These are phyloP conservation scores for Kodamaea fungicola DNA, from an alignment of 1,139 yeast species.

Conservation along the genomic window DNA sequence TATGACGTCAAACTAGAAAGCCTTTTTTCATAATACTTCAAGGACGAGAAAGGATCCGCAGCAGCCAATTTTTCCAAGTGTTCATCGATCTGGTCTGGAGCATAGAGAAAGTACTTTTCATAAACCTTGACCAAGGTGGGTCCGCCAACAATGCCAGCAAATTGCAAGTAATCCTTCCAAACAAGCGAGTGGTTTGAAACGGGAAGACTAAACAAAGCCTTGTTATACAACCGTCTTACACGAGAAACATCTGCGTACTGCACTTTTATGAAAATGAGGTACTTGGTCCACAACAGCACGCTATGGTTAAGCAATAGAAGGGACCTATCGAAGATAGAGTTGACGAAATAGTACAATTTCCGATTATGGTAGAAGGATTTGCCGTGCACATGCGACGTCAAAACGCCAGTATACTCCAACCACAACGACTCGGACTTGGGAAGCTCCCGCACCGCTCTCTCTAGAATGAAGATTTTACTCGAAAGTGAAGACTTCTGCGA, in stretches of 20 bases:
- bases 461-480: slow-evolving; percentile 43
- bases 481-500: slow-evolving; percentile 23
- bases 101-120: slow-evolving; percentile 39
- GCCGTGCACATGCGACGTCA: slow-evolving; percentile 26
- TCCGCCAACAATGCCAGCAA: slow-evolving; percentile 49
- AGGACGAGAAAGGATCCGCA: not conserved
- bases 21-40: not conserved
- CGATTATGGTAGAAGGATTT: slow-evolving; percentile 25
- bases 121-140: slow-evolving; percentile 40
- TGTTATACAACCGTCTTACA: slow-evolving; percentile 50
- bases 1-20: not conserved
- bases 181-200: slow-evolving; percentile 51
- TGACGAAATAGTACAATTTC: slow-evolving; percentile 31
- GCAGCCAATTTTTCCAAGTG: too few species aligned
- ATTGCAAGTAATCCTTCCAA: slow-evolving; percentile 58
- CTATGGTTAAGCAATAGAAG: slow-evolving; percentile 41
- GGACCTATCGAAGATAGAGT: slow-evolving; percentile 45
- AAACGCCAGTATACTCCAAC: slow-evolving; percentile 47
- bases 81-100: slow-evolving; percentile 33
- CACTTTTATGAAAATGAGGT: slow-evolving; percentile 43
- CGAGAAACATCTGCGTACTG: slow-evolving; percentile 33
- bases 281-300: slow-evolving; percentile 56
- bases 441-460: slow-evolving; percentile 49
- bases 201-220: slow-evolving; percentile 49
- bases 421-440: slow-evolving; percentile 56